These are phyloP conservation scores for Pichia heedii DNA, from an alignment of 805 yeast genomes.

Conservation along the genomic window DNA sequence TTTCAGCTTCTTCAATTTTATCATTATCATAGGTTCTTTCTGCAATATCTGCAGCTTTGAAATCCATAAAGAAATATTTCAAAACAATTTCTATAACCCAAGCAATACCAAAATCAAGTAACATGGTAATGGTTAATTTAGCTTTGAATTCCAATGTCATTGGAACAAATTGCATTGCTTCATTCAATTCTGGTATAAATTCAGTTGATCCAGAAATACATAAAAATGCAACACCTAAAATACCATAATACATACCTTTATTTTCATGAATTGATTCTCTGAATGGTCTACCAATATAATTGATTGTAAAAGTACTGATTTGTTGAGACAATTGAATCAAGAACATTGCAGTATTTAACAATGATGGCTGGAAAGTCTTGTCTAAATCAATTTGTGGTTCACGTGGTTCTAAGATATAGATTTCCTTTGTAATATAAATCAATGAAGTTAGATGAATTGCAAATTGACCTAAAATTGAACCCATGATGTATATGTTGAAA, in stretches of 20 bases:
- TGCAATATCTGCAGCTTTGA: conserved; percentile 88
- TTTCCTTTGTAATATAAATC: conserved; percentile 74
- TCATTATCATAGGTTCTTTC: conserved; percentile 22
- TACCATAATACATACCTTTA: conserved; percentile 95
- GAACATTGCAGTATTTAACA: conserved; percentile 93
- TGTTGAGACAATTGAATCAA: conserved; percentile 91
- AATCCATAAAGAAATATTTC: conserved; percentile 83
- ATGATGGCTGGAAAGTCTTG: conserved; percentile 77
- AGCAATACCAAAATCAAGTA: conserved; percentile 67
- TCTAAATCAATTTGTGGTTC: conserved; percentile 86
- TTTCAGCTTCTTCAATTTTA: neutral
- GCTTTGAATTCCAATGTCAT: conserved; percentile 68
- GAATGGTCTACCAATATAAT: conserved; percentile 95
- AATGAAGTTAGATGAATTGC: conserved; percentile 82
- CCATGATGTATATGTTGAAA: conserved; percentile 93
- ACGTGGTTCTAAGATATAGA: conserved; percentile 85
- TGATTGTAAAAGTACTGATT: conserved; percentile 94
- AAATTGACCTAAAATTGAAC: conserved; percentile 93
- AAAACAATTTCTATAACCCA: conserved; percentile 73
- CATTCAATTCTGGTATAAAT: conserved; percentile 88
- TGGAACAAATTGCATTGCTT: conserved; percentile 84
- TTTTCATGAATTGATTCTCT: conserved; percentile 84
- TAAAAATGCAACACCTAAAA: conserved; percentile 80
- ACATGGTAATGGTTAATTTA: conserved; percentile 63
- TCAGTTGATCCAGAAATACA: conserved; percentile 92